A percentile compares a stretch with the other conserved stretches of the same genome.
Conservation (phyloP, 2,329 filamentous ascomycete genomes). For the Arthroderma uncinatum region DNA sequence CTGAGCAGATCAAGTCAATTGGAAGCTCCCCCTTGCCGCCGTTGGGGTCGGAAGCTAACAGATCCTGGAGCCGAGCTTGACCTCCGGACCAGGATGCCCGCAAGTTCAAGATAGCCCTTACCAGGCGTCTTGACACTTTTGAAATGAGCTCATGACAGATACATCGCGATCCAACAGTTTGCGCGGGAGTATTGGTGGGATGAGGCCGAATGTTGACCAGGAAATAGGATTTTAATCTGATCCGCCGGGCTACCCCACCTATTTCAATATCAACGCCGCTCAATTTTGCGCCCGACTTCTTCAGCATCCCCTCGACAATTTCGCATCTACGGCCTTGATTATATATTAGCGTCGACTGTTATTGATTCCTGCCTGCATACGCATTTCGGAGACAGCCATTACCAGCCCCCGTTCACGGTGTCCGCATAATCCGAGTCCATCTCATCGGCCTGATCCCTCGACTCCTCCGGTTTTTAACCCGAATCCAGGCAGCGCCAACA, state of each 20-base stretch:
- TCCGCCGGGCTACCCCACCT: not conserved
- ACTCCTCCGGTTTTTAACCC: not conserved
- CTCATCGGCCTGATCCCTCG: not conserved
- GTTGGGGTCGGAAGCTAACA: not conserved
- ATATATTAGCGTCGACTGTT: not conserved
- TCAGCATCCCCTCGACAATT: not conserved
- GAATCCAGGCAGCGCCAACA: constrained; percentile 16
- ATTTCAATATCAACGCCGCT: not conserved
- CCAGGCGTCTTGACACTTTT: too few species aligned
- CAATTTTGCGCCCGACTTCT: not conserved
- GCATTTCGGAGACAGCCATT: too few species aligned
- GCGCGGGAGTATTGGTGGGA: too few species aligned
- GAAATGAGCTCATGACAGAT: too few species aligned
- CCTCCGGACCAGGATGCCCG: too few species aligned
- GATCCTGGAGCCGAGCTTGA: not conserved
- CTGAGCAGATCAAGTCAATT: not conserved
- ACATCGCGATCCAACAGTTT: too few species aligned
- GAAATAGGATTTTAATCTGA: not conserved
- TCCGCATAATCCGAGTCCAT: too few species aligned
- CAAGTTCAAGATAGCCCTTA: too few species aligned
- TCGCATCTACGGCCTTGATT: not conserved
- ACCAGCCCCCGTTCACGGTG: too few species aligned
- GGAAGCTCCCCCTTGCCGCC: not conserved
- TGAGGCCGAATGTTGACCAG: not conserved
- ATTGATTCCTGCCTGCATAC: not conserved